A percentile compares a stretch with the other conserved stretches of the same genome.
These are phyloP conservation scores for Fusarium sp. DNA, from an alignment of 2,329 filamentous ascomycete genomes.

Conservation along the genomic window DNA sequence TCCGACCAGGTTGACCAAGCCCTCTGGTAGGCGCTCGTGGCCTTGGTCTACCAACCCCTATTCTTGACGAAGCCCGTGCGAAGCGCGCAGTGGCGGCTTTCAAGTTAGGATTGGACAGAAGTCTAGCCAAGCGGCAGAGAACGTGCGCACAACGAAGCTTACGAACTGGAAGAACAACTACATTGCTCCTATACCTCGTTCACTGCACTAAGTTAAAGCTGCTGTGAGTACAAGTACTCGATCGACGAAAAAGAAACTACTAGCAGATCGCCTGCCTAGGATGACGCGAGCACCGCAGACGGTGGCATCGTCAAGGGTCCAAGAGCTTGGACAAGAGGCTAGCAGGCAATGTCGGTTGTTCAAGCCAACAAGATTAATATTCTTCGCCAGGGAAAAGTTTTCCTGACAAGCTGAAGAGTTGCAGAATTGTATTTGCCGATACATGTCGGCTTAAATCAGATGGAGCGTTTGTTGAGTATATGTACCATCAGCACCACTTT, in stretches of 20 bases:
- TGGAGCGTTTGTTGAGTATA: conserved; percentile 1
- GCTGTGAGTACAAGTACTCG: conserved; percentile 29
- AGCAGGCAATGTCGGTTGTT: conserved; percentile 14
- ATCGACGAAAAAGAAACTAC: conserved; percentile 35
- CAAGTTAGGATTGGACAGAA: conserved; percentile 29
- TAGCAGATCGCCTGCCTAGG: conserved; percentile 28
- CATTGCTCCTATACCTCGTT: conserved; percentile 5
- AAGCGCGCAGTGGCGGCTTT: conserved; percentile 27
- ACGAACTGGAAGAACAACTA: conserved; percentile 30
- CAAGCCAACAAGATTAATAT: conserved; percentile 31
- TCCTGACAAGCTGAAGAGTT: conserved; percentile 10
- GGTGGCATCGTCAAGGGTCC: conserved; percentile 20
- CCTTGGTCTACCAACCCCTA: conserved; percentile 38
- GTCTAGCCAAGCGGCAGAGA: conserved; percentile 31
- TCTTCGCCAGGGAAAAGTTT: conserved; percentile 3
- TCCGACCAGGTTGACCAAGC: conserved; percentile 25
- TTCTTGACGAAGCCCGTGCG: conserved; percentile 37
- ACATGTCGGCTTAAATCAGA: conserved; percentile 20
- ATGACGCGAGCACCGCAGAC: conserved; percentile 33
- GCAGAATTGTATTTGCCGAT: conserved; percentile 1
- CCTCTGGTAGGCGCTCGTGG: conserved; percentile 24
- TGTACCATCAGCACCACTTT: neutral
- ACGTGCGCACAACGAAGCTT: conserved; percentile 28
- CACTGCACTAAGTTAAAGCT: conserved; percentile 30
- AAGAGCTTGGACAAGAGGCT: conserved; percentile 11